Evolutionary conservation across 768 basidiomycete genomes (phyloP).

Genomic region (Rhizopogon rudus): DNA sequence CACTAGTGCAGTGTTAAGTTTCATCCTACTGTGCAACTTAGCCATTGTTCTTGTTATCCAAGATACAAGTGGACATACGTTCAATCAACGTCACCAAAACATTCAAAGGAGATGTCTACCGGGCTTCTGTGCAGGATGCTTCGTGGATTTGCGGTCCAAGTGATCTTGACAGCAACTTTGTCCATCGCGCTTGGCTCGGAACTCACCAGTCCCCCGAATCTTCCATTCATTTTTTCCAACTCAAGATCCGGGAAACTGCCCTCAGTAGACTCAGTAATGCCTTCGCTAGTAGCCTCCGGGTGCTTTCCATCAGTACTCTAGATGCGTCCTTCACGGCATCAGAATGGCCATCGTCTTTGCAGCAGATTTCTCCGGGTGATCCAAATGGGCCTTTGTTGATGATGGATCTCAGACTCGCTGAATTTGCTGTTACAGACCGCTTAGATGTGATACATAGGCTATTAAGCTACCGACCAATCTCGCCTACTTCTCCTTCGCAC

Average conservation of each 20-base stretch:
- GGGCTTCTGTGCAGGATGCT: conserved; percentile 37
- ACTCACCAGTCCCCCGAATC: conserved; percentile 25
- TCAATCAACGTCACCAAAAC: conserved; percentile 42
- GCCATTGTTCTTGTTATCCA: conserved; percentile 44
- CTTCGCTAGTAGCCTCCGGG: conserved; percentile 21
- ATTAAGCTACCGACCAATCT: conserved; percentile 18
- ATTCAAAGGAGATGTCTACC: conserved; percentile 34
- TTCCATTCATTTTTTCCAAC: conserved; percentile 41
- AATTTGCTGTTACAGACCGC: conserved; percentile 47
- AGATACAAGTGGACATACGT: conserved; percentile 38
- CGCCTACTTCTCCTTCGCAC: conserved; percentile 8
- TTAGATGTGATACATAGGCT: conserved; percentile 47
- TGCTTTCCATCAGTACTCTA: conserved; percentile 30
- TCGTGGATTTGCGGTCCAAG: conserved; percentile 41
- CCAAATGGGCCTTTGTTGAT: conserved; percentile 55
- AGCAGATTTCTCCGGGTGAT: conserved; percentile 50
- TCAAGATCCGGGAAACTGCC: conserved; percentile 37
- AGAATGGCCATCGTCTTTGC: conserved; percentile 62
- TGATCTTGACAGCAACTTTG: conserved; percentile 34
- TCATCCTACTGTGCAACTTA: conserved; percentile 13
- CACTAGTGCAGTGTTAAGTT: neutral
- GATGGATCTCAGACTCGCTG: conserved; percentile 37
- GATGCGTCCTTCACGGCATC: conserved; percentile 35
- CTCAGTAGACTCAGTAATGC: conserved; percentile 39
- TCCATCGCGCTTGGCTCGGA: conserved; percentile 55